A percentile compares a stretch with the other conserved stretches of the same genome.
These are phyloP conservation scores for Claviceps sp. DNA, from an alignment of 2,329 filamentous ascomycete species.

Conservation along the genomic window DNA sequence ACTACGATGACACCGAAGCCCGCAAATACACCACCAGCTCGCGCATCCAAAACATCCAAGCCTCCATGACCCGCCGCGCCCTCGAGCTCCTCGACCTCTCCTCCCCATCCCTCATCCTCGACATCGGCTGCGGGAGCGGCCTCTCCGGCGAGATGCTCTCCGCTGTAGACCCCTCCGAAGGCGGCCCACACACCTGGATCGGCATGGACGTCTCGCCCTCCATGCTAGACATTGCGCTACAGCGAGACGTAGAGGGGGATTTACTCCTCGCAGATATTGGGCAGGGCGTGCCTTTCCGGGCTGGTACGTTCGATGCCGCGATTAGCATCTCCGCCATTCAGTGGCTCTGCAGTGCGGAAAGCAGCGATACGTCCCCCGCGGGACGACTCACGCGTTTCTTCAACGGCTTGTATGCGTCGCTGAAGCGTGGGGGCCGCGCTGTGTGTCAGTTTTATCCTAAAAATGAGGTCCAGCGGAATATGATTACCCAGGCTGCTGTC, in stretches of 20 bases:
- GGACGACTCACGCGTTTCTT: constrained; percentile 78
- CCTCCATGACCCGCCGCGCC: constrained; percentile 84
- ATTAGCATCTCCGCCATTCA: constrained; percentile 95
- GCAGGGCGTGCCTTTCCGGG: constrained; percentile 85
- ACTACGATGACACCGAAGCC: constrained; percentile 92
- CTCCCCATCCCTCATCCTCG: constrained; percentile 75
- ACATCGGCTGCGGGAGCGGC: constrained; percentile 91
- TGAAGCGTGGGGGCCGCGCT: constrained; percentile 73
- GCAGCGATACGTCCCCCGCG: constrained; percentile 66
- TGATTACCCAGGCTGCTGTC: constrained; percentile 85
- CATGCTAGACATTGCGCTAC: constrained; percentile 94
- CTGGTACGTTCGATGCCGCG: constrained; percentile 86
- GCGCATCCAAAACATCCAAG: constrained; percentile 90
- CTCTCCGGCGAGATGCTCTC: constrained; percentile 90
- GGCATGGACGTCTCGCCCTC: constrained; percentile 89
- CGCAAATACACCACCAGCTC: constrained; percentile 96
- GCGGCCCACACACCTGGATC: constrained; percentile 88
- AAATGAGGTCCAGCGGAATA: constrained; percentile 78
- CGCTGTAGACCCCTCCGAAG: constrained; percentile 51
- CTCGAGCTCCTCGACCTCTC: constrained; percentile 78
- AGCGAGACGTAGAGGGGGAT: constrained; percentile 85
- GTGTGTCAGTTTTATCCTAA: constrained; percentile 98
- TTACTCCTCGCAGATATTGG: constrained; percentile 91
- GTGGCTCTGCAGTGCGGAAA: constrained; percentile 95
- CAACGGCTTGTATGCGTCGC: constrained; percentile 73